Evolutionary conservation across 2,329 filamentous ascomycete species (phyloP).

Genomic region (Chaetomium sp.): DNA sequence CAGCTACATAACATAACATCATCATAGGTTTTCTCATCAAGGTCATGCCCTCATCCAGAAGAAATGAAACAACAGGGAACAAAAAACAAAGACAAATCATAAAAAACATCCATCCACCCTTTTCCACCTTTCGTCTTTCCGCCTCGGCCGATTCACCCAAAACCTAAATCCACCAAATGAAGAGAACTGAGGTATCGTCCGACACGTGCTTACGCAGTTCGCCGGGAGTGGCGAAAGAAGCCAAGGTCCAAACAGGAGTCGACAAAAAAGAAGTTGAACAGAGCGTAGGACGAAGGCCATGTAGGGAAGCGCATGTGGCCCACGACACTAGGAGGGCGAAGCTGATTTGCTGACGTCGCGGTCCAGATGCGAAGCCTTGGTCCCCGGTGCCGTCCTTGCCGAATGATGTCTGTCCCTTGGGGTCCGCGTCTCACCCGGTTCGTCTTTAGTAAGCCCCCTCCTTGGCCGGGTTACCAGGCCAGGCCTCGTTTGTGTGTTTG

Average conservation of each 20-base stretch:
- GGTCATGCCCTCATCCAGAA: constrained; percentile 18
- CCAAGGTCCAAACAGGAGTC: background rate
- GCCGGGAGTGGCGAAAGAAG: background rate
- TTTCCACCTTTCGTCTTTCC: background rate
- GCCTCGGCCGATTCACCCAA: background rate
- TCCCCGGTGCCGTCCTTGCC: background rate
- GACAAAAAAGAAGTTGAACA: background rate
- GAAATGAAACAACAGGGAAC: background rate
- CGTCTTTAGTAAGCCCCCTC: background rate
- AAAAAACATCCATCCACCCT: background rate
- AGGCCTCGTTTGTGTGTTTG: background rate
- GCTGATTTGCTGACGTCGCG: background rate
- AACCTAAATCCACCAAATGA: background rate
- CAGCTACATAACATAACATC: constrained; percentile 15
- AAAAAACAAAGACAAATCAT: constrained; percentile 1
- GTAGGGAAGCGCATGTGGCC: background rate
- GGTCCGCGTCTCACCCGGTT: constrained; percentile 4
- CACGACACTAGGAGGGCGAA: background rate
- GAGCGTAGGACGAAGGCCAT: background rate
- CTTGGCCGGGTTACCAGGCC: background rate
- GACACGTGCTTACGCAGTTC: background rate
- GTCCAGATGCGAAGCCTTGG: background rate
- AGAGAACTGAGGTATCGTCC: constrained; percentile 6
- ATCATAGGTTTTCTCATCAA: constrained; percentile 19
- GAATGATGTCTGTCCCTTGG: constrained; percentile 1